Conservation (phyloP, 1,284 basidiomycete genomes). For the Pisolithus thermaeus region DNA sequence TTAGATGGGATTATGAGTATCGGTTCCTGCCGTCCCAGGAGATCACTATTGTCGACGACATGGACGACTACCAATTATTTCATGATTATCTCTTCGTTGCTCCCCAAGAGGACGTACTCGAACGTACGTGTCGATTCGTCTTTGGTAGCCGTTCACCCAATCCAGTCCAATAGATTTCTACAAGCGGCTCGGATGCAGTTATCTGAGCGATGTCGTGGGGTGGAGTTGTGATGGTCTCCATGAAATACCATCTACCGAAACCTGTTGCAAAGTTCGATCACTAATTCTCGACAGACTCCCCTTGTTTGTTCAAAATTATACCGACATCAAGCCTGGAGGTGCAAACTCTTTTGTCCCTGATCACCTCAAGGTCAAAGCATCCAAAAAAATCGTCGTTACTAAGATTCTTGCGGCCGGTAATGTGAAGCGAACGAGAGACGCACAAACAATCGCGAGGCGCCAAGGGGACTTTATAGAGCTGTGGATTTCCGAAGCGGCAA, state of each 20-base stretch:
- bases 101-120: slow-evolving; percentile 86
- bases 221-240: slow-evolving; percentile 65
- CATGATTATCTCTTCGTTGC: slow-evolving; percentile 73
- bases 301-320: slow-evolving; percentile 88
- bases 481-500: slow-evolving; percentile 68
- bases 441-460: slow-evolving; percentile 71
- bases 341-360: slow-evolving; percentile 59
- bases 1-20: slow-evolving; percentile 61
- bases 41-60: slow-evolving; percentile 77
- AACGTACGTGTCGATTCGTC: slow-evolving; percentile 40
- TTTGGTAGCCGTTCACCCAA: background rate
- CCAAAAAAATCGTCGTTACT: slow-evolving; percentile 54
- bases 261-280: slow-evolving; percentile 45
- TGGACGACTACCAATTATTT: slow-evolving; percentile 71
- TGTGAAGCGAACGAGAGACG: slow-evolving; percentile 52
- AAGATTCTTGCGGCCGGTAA: slow-evolving; percentile 53
- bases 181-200: slow-evolving; percentile 56
- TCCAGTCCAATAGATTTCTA: slow-evolving; percentile 51
- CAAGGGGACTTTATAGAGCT: slow-evolving; percentile 63
- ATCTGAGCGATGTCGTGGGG: slow-evolving; percentile 66
- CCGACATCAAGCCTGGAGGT: slow-evolving; percentile 62
- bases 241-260: slow-evolving; percentile 46
- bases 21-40: slow-evolving; percentile 57
- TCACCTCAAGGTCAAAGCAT: slow-evolving; percentile 71
- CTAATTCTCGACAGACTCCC: slow-evolving; percentile 84